Evolutionary conservation across 2,329 filamentous ascomycete genomes (phyloP), one percentile per base, ranked within the genome.

Genomic region (Ilyonectria mors-panacis): DNA sequence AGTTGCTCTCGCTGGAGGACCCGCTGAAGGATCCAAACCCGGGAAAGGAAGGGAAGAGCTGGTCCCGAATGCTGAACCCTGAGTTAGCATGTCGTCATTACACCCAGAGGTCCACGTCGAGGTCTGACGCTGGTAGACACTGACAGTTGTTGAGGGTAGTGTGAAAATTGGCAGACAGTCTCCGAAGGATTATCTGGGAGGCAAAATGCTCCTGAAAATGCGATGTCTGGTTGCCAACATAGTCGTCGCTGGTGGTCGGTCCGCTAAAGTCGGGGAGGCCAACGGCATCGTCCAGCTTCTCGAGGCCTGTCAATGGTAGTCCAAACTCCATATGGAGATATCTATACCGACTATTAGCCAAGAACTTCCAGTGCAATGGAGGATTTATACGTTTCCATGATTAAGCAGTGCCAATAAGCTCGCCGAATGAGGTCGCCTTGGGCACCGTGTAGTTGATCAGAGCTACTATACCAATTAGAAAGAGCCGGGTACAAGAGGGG

Each of bases 191-290:
- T 51, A 91, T 86, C 72, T 90, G 88, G 0, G 88, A 89, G 2
- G 87, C 83, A 74, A 89, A 90, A 70, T 91, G 84, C 65, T 88
- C 85, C 67, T 88, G 85, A 63, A 87, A 88, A 66, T 88, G 84
- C 1, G 86, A 85, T 10, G 81, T 77, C 67, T 88, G 84, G 67
- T 87, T 85, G 21, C 79, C 81, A 13, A 82, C 73, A 64, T 84
- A 81, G 69, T 87, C 85, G 17, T 83, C 82, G 39, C 84, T 81
- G n/a, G 80, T 83, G 30, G 84, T 83, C 2, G 82, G 79, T 2
- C 81, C 81, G 58, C 82, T 83, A 70, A 89, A 89, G 64, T 83
- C 83, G 4, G 88, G 88, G 28, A 90, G 79, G 15, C 87, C 85
- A 5, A 91, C 84, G n/a, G 82, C 70, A 28, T 85, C 81, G 65